These are phyloP conservation scores for Inga leiocalycina DNA, from an alignment of 306 rosid genomes.

Conservation along the genomic window DNA sequence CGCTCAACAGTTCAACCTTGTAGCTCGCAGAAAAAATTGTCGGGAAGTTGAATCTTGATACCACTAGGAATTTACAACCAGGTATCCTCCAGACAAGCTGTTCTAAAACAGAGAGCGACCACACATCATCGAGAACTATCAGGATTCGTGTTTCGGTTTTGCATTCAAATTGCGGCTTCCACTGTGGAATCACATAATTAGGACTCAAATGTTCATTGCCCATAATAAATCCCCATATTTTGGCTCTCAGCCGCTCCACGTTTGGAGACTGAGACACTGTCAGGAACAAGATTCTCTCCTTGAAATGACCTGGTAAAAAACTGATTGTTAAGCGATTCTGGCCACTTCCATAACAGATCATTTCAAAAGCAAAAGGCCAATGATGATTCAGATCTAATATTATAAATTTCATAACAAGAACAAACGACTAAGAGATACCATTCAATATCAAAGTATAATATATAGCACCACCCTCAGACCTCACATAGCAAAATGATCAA, in stretches of 20 bases:
- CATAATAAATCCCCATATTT: constrained; percentile 67
- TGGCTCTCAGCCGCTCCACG: constrained; percentile 60
- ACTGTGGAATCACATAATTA: constrained; percentile 49
- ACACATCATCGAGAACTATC: constrained; percentile 85
- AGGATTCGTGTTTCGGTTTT: constrained; percentile 41
- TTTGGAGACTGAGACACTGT: constrained; percentile 92
- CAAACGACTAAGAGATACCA: neutral
- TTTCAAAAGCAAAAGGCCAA: neutral
- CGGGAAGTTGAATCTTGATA: constrained; percentile 69
- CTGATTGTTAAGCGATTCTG: neutral
- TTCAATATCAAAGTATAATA: neutral
- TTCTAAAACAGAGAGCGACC: constrained; percentile 65
- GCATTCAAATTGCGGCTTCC: constrained; percentile 48
- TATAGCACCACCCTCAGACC: neutral
- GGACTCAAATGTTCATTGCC: constrained; percentile 48
- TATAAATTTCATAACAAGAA: neutral
- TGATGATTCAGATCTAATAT: neutral
- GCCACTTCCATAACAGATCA: neutral
- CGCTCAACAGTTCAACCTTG: constrained; percentile 71
- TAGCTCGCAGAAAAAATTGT: constrained; percentile 44
- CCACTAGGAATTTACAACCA: constrained; percentile 74
- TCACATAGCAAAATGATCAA: neutral
- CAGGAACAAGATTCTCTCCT: constrained; percentile 69
- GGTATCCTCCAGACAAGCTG: constrained; percentile 56
- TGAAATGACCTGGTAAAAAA: constrained; percentile 56